A percentile compares a stretch with the other conserved stretches of the same genome.
Evolutionary conservation across 2,329 filamentous ascomycete genomes (phyloP).

Genomic region (Fusarium gaditjirri): DNA sequence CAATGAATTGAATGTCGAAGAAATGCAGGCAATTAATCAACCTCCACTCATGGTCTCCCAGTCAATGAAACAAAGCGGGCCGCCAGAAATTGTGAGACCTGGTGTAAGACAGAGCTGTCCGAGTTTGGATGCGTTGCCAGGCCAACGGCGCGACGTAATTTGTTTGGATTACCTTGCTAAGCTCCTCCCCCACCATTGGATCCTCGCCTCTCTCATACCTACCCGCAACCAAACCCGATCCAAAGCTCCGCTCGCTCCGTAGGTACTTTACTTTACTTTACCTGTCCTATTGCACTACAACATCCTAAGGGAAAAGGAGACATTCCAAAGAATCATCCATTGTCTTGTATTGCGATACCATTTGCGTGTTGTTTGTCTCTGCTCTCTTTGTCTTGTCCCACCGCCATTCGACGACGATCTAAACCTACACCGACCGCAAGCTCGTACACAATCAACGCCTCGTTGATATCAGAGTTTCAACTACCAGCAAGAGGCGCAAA

Average conservation of each 20-base stretch:
- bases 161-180: constrained; percentile 30
- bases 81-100: constrained; percentile 17
- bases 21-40: constrained; percentile 33
- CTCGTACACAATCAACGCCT: constrained; percentile 12
- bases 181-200: constrained; percentile 28
- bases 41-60: constrained; percentile 23
- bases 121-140: constrained; percentile 13
- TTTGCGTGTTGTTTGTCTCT: constrained; percentile 11
- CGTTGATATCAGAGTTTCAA: constrained; percentile 28
- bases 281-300: constrained; percentile 15
- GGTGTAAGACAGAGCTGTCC: constrained; percentile 12
- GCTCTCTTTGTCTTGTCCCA: not conserved
- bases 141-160: constrained; percentile 39
- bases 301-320: constrained; percentile 10
- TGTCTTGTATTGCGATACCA: constrained; percentile 13
- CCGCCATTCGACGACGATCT: constrained; percentile 5
- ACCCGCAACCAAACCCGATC: constrained; percentile 29
- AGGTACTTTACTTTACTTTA: constrained; percentile 21
- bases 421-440: constrained; percentile 24
- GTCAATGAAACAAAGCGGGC: constrained; percentile 30
- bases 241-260: constrained; percentile 34
- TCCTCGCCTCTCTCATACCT: constrained; percentile 15
- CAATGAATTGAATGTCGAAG: constrained; percentile 1
- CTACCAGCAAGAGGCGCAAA: constrained; percentile 9
- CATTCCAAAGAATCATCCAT: constrained; percentile 13